Evolutionary conservation across 2,329 filamentous ascomycete species (phyloP), one percentile per base, ranked within the genome.

Genomic region (Talaromyces sp.): DNA sequence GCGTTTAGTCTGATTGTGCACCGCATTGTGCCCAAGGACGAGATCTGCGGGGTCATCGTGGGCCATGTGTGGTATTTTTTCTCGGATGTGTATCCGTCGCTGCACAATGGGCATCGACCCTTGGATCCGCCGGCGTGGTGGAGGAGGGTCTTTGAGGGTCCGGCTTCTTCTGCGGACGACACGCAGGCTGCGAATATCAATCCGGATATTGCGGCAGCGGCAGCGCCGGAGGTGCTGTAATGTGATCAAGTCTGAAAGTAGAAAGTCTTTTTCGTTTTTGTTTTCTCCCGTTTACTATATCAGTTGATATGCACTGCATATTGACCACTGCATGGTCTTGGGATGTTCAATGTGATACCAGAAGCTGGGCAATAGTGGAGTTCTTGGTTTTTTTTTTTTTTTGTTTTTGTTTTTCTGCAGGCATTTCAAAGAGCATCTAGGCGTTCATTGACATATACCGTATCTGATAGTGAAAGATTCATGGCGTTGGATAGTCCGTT

Each of bases 31-130:
- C 95, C 95, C 4, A 96, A 96, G 77, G 95, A 98, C 74, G 95
- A 99, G 80, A 89, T 99, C 65, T 92, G 96, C 80, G 95, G 95
- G 4, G 92, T 97, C 17, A 87, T 95, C 10, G 93, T 98, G 44
- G 95, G 95, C 10, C 95, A 99, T 77, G 84, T 98, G 47, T 98
- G 93, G 89, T 99, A 98, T 76, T 99, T 97, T 79, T 97, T 98
- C 76, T 91, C 88, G 63, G 95, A 99, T 74, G 93, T 99, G 17
- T 99, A 96, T 75, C 95, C 95, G 3, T 90, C 92, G 3, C 84
- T 97, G 51, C 91, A 97, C 76, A 87, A 89, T 65, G 92, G 92
- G 19, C 88, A 89, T 57, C 84, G 91, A 60, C 95, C 95, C 0
- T 82, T 99, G 55, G 93, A 96, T 69, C 93, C 95, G 42, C 95